phyloP scores from a whole-genome alignment of 1,284 basidiomycete genomes.

The Melampsora americana region DNA sequence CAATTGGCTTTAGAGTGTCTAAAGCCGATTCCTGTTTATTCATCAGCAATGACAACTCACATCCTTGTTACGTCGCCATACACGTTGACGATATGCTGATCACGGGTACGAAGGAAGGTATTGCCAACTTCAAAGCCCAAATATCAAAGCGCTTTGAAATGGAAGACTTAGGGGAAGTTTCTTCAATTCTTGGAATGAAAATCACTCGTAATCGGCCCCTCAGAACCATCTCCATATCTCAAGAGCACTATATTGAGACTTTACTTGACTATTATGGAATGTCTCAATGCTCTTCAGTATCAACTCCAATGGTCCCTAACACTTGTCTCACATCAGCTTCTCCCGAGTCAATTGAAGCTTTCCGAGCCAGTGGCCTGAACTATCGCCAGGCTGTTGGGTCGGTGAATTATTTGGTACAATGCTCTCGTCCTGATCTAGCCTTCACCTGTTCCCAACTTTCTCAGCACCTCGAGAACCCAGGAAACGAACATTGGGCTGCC shows the following conservation, averaged over 20 bases:
- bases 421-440: background rate
- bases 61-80: background rate
- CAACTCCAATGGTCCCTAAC: background rate
- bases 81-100: background rate
- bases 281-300: background rate
- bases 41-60: background rate
- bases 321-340: background rate
- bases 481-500: background rate
- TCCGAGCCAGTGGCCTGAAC: background rate
- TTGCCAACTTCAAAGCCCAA: background rate
- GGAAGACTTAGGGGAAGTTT: background rate
- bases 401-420: constrained; percentile 16
- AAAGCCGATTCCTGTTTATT: constrained; percentile 4
- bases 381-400: constrained; percentile 1
- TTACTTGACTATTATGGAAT: constrained; percentile 4
- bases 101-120: background rate
- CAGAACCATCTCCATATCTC: background rate
- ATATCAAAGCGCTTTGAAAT: background rate
- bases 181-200: constrained; percentile 16
- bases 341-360: background rate
- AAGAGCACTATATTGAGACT: background rate
- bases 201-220: background rate
- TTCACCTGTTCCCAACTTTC: background rate
- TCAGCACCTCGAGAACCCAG: background rate
- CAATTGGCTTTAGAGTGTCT: background rate